Evolutionary conservation across 1,139 yeast species (phyloP), one percentile per base, ranked within the genome.

Genomic region (Geotrichum restrictum): DNA sequence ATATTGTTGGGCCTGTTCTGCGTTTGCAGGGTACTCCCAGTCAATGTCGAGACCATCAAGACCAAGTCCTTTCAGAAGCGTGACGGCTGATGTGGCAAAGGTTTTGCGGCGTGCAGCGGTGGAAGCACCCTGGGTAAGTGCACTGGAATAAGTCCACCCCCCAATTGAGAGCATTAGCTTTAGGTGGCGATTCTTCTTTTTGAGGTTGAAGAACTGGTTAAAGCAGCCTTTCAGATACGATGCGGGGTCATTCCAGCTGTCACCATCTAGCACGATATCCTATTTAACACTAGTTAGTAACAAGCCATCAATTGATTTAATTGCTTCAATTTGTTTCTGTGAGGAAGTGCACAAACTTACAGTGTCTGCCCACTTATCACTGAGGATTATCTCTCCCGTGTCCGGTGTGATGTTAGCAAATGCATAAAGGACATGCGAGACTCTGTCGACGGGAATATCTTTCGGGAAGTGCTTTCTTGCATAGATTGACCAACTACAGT

Each of bases 11-110:
- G 81, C 80, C 56, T 87, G 83, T 0, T 65, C 60, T 2, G 62
- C 60, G 41, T 69, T 74, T 21, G 69, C 65, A 0, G 97, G 96
- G 60, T 84, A 91, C 66, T 93, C 98, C 97, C 97, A 93, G 69
- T 93, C 98, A 34, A 93, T 71, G 66, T 93, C 98, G 48, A 93
- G 73, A 0, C 98, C 98, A 66, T 93, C 98, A 62, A 93, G 82
- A 0, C 87, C 85, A 62, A 81, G 77, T 49, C 74, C 69, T 2
- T 68, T 59, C 62, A 88, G 73, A 32, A 79, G 67, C 0, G 69
- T 68, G 1, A 78, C 73, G 0, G 83, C 72, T 1, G 84, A 73
- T 1, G 63, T 55, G 2, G 82, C 79, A 67, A 91, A 88, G 0
- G 49, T 65, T 1, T 64, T 64, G 6, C 82, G 57, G 51, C 72